Percentiles rank a stretch among this genome's conserved stretches.
Conservation (phyloP, 1,284 basidiomycete genomes). For the Ustilago xerochloae region DNA sequence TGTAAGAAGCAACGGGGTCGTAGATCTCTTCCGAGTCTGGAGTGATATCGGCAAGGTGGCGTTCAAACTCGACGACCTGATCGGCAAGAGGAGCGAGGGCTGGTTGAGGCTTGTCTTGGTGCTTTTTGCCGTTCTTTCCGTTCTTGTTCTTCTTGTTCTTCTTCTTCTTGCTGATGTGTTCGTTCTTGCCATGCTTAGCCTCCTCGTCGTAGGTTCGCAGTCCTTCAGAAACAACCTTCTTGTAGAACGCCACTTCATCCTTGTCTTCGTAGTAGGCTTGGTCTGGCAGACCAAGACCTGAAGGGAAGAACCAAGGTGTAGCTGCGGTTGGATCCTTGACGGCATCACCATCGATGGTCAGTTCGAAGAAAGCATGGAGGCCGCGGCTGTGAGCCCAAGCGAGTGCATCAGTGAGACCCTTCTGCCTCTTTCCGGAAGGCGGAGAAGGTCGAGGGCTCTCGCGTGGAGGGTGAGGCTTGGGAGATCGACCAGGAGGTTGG, state of each 20-base stretch:
- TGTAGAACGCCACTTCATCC: conserved; percentile 78
- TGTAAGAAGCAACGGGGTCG: conserved; percentile 88
- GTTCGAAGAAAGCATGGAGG: conserved; percentile 79
- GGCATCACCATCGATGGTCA: conserved; percentile 86
- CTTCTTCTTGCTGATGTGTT: conserved; percentile 63
- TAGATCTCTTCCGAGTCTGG: conserved; percentile 72
- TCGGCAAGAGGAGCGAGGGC: conserved; percentile 74
- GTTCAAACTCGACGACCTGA: conserved; percentile 83
- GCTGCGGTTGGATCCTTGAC: conserved; percentile 88
- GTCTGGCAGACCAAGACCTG: conserved; percentile 84
- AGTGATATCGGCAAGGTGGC: conserved; percentile 81
- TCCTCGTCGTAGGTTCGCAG: conserved; percentile 75
- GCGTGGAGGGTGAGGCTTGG: conserved; percentile 51
- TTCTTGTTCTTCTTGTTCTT: conserved; percentile 75
- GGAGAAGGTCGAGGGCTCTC: conserved; percentile 49
- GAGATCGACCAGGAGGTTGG: conserved; percentile 50
- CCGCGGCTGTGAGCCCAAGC: conserved; percentile 81
- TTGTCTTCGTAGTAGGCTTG: conserved; percentile 94
- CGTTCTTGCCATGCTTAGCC: conserved; percentile 73
- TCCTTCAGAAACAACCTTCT: conserved; percentile 77
- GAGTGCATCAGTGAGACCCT: conserved; percentile 79
- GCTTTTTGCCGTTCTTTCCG: conserved; percentile 66
- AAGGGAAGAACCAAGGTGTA: conserved; percentile 86
- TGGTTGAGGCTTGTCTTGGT: conserved; percentile 71
- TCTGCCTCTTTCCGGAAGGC: conserved; percentile 67